Base-by-base conservation (phyloP, 495 filamentous ascomycete species). In the Symbiotaphrina buchneri region DNA sequence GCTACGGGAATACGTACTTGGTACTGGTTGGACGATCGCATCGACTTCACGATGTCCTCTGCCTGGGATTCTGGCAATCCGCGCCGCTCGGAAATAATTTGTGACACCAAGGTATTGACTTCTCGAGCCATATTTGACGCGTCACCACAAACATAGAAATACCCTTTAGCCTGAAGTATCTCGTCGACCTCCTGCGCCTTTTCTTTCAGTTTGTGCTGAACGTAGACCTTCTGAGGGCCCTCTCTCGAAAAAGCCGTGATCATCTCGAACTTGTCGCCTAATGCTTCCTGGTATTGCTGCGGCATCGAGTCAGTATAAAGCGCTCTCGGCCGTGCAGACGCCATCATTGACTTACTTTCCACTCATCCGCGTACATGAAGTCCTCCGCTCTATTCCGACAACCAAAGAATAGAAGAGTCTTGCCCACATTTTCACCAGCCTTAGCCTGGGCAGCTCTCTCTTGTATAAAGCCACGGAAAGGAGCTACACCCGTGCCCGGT, bases 131-230 rank as follows among this genome's bases (percentile, higher is more conserved):
- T 99, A 56, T 93, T 85, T 29, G 90, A 79, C 4, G 87, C 87
- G 43, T 99, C 87, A 54, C 87, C 87, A 45, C 87, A 99, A 21
- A 99, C 87, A 47, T 99, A 99, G 56, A 99, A 81, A 52, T 85
- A 93, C 10, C 76, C 85, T 45, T 74, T 74, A 41, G 72, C 53
- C 46, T 77, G 58, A 7, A 99, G 60, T 2, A 99, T 69, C 40
- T 84, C 68, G 50, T 92, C 87, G 54, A 99, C 63, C 39, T 91
- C 68, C 31, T 72, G 61, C 18, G 81, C 77, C 15, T 70, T 57
- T 51, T 94, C 81, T 50, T 74, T 66, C 34, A 99, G 61, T 36
- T 78, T 62, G 52, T 99, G 84, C 53, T 99, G 87, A 4, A 99
- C 87, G 46, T 99, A 99, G 21, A 99, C 78, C 59, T 99, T 99